Evolutionary conservation across 225 moss, liverwort and hornwort species (phyloP).

Genomic region (Lunularia cruciata): DNA sequence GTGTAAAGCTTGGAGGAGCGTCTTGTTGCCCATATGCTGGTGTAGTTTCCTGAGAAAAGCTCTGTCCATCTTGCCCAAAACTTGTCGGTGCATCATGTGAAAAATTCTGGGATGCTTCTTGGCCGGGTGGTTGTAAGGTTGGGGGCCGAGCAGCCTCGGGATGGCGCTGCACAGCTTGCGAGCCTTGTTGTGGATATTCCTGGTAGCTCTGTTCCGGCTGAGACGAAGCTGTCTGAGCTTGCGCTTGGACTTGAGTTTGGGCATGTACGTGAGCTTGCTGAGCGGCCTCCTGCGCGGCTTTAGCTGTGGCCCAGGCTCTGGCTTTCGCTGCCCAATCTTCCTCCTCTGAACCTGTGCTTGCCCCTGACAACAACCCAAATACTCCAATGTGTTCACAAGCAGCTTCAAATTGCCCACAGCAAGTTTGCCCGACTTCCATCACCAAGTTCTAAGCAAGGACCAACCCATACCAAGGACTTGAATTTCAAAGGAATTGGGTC

Average conservation of each 20-base stretch:
- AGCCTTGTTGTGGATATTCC: conserved; percentile 64
- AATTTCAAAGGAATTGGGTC: conserved; percentile 9
- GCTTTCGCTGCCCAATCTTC: conserved; percentile 99
- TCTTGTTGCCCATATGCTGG: conserved; percentile 51
- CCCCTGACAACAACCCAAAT: conserved; percentile 33
- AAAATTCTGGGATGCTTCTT: conserved; percentile 51
- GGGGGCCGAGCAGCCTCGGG: conserved; percentile 59
- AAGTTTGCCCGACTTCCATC: too few relatives aligned
- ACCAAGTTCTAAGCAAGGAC: too few relatives aligned
- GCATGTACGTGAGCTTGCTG: conserved; percentile 61
- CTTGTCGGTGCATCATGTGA: conserved; percentile 45
- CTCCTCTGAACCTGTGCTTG: conserved; percentile 61
- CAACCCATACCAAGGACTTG: too few relatives aligned
- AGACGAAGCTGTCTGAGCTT: conserved; percentile 21
- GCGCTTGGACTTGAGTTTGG: conserved; percentile 47
- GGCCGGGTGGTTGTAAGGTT: conserved; percentile 56
- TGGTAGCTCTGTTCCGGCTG: conserved; percentile 62
- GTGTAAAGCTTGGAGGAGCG: conserved; percentile 54
- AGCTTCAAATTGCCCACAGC: neutral
- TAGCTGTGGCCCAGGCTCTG: conserved; percentile 90
- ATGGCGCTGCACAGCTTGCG: conserved; percentile 55
- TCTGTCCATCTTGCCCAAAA: conserved; percentile 52
- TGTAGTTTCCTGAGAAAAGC: conserved; percentile 32
- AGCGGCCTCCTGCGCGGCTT: conserved; percentile 77
- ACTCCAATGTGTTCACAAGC: neutral